A percentile compares a stretch with the other conserved stretches of the same genome.
Evolutionary conservation across 1,284 basidiomycete genomes (phyloP).

Genomic region (Melampsora americana): DNA sequence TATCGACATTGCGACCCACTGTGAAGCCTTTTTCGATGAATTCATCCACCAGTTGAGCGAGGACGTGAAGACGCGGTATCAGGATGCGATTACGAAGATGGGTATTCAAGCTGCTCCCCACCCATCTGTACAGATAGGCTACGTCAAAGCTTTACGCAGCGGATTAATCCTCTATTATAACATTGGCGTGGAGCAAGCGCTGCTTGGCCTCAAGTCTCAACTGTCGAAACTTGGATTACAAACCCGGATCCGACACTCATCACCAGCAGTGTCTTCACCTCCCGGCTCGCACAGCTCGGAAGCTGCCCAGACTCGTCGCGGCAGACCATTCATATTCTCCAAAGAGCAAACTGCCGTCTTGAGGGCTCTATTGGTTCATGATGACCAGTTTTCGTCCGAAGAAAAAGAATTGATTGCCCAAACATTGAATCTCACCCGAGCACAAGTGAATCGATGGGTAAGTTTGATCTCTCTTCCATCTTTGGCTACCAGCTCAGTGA

Average conservation of each 20-base stretch:
- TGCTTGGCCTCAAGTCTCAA: not conserved
- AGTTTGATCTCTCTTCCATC: not conserved
- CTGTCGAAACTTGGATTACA: not conserved
- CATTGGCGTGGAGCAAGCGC: not conserved
- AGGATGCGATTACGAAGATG: not conserved
- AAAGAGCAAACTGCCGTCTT: constrained; percentile 21
- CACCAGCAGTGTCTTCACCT: not conserved
- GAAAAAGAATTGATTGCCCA: constrained; percentile 33
- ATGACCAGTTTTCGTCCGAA: constrained; percentile 20
- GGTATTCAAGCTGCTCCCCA: not conserved
- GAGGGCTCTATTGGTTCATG: constrained; percentile 10
- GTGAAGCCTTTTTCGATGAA: not conserved
- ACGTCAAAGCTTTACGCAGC: constrained; percentile 13
- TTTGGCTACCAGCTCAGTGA: not conserved
- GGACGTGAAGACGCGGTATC: not conserved
- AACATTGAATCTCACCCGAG: constrained; percentile 11
- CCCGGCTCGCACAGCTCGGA: not conserved
- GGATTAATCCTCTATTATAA: not conserved
- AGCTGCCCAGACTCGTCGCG: not conserved
- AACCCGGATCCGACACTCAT: not conserved
- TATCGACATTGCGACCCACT: not conserved
- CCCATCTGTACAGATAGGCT: not conserved
- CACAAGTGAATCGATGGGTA: constrained; percentile 41
- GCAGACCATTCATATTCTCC: constrained; percentile 5
- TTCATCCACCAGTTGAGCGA: not conserved